Conservation (phyloP, 192 early-diverging fungal species). For the Gorgonomyces haynaldii region DNA sequence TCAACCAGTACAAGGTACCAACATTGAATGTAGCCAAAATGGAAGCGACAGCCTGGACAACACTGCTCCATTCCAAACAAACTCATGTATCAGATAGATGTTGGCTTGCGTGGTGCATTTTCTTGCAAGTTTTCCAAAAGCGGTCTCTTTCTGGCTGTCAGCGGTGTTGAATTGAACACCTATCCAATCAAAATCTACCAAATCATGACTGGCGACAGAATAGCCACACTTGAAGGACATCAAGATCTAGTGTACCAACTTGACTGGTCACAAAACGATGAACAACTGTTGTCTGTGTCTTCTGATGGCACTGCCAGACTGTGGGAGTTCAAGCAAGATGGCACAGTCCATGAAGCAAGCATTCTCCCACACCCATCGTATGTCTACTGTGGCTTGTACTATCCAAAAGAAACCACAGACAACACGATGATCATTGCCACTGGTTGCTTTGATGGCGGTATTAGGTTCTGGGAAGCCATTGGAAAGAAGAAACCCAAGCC, state of each 20-base stretch:
- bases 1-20: not conserved
- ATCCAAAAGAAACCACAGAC: constrained; percentile 6
- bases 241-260: constrained; percentile 33
- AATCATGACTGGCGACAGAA: constrained; percentile 18
- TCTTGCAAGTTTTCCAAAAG: constrained; percentile 28
- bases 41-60: constrained; percentile 24
- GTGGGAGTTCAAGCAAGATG: constrained; percentile 16
- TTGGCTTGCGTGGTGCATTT: constrained; percentile 20
- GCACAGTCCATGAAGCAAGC: constrained; percentile 3
- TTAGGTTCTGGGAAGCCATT: constrained; percentile 22
- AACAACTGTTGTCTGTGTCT: constrained; percentile 30
- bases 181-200: constrained; percentile 34
- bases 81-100: constrained; percentile 20
- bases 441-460: constrained; percentile 24
- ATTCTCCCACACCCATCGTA: constrained; percentile 26
- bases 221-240: constrained; percentile 30
- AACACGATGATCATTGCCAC: constrained; percentile 13
- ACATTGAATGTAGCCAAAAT: constrained; percentile 12
- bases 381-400: constrained; percentile 25
- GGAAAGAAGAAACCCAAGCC: constrained; percentile 6
- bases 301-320: constrained; percentile 32
- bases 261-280: constrained; percentile 27
- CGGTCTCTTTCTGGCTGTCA: constrained; percentile 31
- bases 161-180: constrained; percentile 6
- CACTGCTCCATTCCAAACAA: constrained; percentile 34